Evolutionary conservation across 208 protist genomes (phyloP), one percentile per base, ranked within the genome.

Genomic region (Wallacemonas sp.): DNA sequence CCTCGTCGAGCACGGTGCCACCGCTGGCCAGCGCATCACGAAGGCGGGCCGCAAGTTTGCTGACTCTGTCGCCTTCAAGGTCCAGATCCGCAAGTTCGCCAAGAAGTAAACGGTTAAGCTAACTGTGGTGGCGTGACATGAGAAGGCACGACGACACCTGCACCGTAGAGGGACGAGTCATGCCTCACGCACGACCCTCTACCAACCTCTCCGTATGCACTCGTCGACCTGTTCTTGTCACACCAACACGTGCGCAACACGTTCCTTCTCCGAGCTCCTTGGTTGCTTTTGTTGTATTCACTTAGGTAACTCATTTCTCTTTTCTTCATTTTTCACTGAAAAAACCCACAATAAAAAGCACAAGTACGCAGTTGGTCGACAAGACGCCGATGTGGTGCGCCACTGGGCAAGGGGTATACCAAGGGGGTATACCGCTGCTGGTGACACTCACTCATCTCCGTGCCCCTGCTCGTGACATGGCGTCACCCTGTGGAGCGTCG

Each of bases 11-110:
- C 87, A 80, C 36, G 85, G 93, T 38, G 50, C 67, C 41, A 68
- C 71, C 33, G 83, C 83, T 64, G 97, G 97, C 45, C 89, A 98
- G 72, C 78, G 78, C 42, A 83, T 99, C 75, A 98, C 98, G 57
- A 71, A 81, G 55, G 79, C 90, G 61, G 98, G 98, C 36, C 96
- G 93, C 78, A 94, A 96, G 79, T 89, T 98, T 44, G 81, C 95
- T 27, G 98, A 99, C 78, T 79, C 89, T 54, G 95, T 99, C 55
- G 97, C 98, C 69, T 92, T 91, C 65, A 77, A 98, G 79, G 81
- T 97, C 41, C 63, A 85, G 66, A 78, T 90, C 68, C 80, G 83
- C 79, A 72, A 76, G 66, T 86, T 82, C 67, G 65, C 55, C 53
- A 78, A 82, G 71, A 76, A 81, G 70, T 67, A 71, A 54, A 60